Evolutionary conservation across 208 protist genomes (phyloP), one percentile per base, ranked within the genome.

Genomic region (Trypanosoma congolense): DNA sequence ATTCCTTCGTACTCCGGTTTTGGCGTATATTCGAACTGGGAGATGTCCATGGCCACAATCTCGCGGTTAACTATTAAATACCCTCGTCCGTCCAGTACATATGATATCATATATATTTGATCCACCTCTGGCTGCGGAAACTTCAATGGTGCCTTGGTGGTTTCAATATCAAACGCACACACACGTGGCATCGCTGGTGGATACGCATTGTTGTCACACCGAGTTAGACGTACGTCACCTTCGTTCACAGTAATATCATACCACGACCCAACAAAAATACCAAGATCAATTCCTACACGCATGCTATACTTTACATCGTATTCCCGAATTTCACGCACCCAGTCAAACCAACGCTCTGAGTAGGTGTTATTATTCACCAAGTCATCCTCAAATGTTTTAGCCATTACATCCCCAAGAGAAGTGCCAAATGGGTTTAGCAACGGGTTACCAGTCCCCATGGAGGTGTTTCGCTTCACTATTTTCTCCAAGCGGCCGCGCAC

Each of bases 91-190:
- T 99, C 98, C 5, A 99, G 55, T 98, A 99, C 99, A 81, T 99
- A 99, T 2, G 99, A 99, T 51, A 99, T 99, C 98, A 99, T 99
- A 83, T 99, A 99, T 35, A 99, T 97, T 56, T 92, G 73, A 82
- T 99, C 98, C 12, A 87, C 80, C 44, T 96, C 70, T 9, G 91
- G 87, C 56, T 99, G 96, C 22, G 99, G 98, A 72, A 99, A 99
- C 65, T 98, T 99, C 38, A 99, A 77, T 26, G 98, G 98, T 3
- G 89, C 73, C 66, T 99, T 99, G 1, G 97, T 99, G 4, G 95
- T 98, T 66, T 99, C 98, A 65, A 99, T 99, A 88, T 99, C 98
- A 57, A 98, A 99, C 1, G 97, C 96, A 26, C 87, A 85, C 1
- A 98, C 77, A 2, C 74, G 71, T 5, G 93, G 93, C 75, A 97